Percentiles rank a stretch among this genome's conserved stretches.
These are phyloP conservation scores for Mucor velutinosus DNA, from an alignment of 371 early-diverging fungal species.

Conservation along the genomic window DNA sequence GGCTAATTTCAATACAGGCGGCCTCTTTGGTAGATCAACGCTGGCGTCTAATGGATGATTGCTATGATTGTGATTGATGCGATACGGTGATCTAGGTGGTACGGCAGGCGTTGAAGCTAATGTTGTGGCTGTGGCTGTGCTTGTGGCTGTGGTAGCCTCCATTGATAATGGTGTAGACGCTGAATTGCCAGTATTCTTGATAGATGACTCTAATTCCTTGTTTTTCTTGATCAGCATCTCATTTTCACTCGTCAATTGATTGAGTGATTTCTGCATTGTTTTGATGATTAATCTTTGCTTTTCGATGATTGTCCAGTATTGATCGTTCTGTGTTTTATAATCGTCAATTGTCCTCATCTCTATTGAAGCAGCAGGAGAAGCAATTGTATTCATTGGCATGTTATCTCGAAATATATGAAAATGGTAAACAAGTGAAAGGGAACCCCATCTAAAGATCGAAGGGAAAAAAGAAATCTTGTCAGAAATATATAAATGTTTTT, in stretches of 20 bases:
- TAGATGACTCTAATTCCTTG: constrained; percentile 14
- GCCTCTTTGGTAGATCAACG: constrained; percentile 12
- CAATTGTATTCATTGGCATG: background rate
- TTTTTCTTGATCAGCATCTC: constrained; percentile 39
- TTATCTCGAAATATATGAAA: background rate
- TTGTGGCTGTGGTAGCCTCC: background rate
- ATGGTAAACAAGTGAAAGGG: background rate
- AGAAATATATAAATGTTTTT: background rate
- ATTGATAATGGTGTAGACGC: background rate
- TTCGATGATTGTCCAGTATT: constrained; percentile 85
- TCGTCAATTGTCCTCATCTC: background rate
- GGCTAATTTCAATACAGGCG: constrained; percentile 17
- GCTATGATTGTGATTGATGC: constrained; percentile 17
- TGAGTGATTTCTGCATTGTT: constrained; percentile 53
- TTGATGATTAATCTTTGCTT: constrained; percentile 78
- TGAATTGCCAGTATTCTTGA: background rate
- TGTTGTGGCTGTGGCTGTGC: background rate
- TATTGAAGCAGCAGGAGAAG: background rate
- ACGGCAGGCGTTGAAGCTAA: constrained; percentile 24
- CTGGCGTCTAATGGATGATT: background rate
- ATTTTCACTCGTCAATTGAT: constrained; percentile 44
- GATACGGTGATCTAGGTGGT: constrained; percentile 49
- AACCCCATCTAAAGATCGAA: background rate
- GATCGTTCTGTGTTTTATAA: constrained; percentile 67
- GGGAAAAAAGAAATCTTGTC: background rate